These are phyloP conservation scores for Mycogone perniciosa DNA, from an alignment of 2,329 filamentous ascomycete genomes.

Conservation along the genomic window DNA sequence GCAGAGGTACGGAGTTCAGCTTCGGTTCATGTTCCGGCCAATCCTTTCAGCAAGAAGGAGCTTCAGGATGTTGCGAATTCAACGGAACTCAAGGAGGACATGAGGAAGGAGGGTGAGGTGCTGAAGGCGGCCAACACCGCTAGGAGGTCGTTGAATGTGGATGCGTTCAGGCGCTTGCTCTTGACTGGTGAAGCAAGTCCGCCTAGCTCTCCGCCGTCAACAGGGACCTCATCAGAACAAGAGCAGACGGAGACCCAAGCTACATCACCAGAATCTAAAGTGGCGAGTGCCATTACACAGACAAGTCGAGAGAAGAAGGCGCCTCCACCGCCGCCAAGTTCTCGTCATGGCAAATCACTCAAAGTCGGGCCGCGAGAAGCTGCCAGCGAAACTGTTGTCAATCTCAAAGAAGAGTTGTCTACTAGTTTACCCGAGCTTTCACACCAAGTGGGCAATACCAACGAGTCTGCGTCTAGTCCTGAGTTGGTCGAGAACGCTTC, in stretches of 20 bases:
- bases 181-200: conserved; percentile 60
- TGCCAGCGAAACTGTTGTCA: conserved; percentile 19
- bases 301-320: conserved; percentile 47
- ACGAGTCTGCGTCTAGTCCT: background rate
- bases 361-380: conserved; percentile 25
- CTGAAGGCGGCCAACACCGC: conserved; percentile 27
- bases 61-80: conserved; percentile 43
- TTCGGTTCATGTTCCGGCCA: conserved; percentile 22
- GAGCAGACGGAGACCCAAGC: background rate
- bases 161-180: conserved; percentile 69
- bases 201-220: conserved; percentile 6
- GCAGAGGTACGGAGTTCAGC: conserved; percentile 3
- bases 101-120: conserved; percentile 25
- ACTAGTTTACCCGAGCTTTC: background rate
- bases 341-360: conserved; percentile 71
- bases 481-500: background rate
- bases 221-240: conserved; percentile 9
- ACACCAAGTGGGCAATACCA: conserved; percentile 7
- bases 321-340: conserved; percentile 66
- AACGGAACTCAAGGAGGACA: conserved; percentile 25
- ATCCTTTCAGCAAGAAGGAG: conserved; percentile 51
- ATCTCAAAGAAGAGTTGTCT: conserved; percentile 13
- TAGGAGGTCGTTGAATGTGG: conserved; percentile 60
- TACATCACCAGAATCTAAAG: background rate
- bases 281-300: conserved; percentile 5